These are phyloP conservation scores for Xylaria sp. DNA, from an alignment of 2,329 filamentous ascomycete species.

Conservation along the genomic window DNA sequence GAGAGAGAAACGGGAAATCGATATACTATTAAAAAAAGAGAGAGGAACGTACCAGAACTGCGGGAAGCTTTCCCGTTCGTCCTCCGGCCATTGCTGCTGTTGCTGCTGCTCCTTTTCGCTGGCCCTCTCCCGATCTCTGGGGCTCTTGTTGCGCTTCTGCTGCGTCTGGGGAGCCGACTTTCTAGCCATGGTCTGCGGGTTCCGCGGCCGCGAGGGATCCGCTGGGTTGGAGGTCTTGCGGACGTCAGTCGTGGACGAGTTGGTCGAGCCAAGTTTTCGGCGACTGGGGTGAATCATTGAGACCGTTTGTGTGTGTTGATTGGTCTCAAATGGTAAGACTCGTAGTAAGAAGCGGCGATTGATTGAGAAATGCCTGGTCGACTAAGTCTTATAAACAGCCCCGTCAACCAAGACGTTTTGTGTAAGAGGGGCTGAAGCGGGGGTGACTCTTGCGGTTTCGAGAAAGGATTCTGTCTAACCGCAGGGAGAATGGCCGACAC, in stretches of 20 bases:
- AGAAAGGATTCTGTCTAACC: slow-evolving; percentile 7
- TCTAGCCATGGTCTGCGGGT: slow-evolving; percentile 42
- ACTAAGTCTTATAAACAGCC: slow-evolving; percentile 18
- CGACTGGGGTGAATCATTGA: slow-evolving; percentile 51
- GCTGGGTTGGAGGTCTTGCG: slow-evolving; percentile 45
- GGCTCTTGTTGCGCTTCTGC: slow-evolving; percentile 47
- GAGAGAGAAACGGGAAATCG: background rate
- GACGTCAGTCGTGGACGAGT: slow-evolving; percentile 51
- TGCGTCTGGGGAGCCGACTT: slow-evolving; percentile 37
- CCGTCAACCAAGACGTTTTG: slow-evolving; percentile 17
- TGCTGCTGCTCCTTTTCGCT: slow-evolving; percentile 33
- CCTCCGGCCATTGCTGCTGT: slow-evolving; percentile 46
- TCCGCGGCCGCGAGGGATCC: slow-evolving; percentile 44
- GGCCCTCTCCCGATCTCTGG: slow-evolving; percentile 45
- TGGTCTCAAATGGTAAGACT: slow-evolving; percentile 18
- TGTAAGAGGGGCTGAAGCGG: slow-evolving; percentile 21
- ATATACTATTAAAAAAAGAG: background rate
- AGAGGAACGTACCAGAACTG: slow-evolving; percentile 55
- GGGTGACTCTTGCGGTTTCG: slow-evolving; percentile 15
- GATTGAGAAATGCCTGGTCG: slow-evolving; percentile 17
- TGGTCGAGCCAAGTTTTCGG: slow-evolving; percentile 50
- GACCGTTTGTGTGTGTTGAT: slow-evolving; percentile 17
- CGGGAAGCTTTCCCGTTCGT: slow-evolving; percentile 59
- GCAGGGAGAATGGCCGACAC: slow-evolving; percentile 1
- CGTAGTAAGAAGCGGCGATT: slow-evolving; percentile 7